Evolutionary conservation across 768 basidiomycete genomes (phyloP), one percentile per base, ranked within the genome.

Genomic region (Mycena rebaudengoi): DNA sequence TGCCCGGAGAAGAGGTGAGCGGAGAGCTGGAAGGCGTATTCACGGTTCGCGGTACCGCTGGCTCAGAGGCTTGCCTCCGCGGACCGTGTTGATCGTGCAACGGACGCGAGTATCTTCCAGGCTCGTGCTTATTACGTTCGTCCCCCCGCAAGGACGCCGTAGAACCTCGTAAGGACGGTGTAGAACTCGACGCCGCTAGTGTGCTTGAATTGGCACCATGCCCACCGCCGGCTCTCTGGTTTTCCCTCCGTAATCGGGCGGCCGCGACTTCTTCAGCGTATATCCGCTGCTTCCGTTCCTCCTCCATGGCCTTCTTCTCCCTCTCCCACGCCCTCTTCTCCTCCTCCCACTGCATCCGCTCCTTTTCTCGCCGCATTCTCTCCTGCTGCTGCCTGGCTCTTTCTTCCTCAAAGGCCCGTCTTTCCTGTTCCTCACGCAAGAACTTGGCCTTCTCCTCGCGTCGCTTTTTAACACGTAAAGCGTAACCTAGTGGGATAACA

Each of bases 391-490:
- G 66, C 44, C 73, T 76, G 28, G 71, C 75, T 50, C 74, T 70
- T 66, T 85, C 85, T 32, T 81, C 81, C 67, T 85, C 84, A 49
- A 78, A 75, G 35, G 78, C 76, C 28, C 89, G 83, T 56, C 81
- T 82, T 64, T 86, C 81, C 65, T 85, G 84, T 68, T 91, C 86
- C 73, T 83, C 82, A 44, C 80, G 83, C 69, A 92, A 78, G 68
- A 91, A 90, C 43, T 76, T 83, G 43, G 87, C 88, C 78, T 90
- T 90, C 75, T 91, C 87, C 74, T 89, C 90, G 43, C 88, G 87
- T 69, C 86, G 86, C 80, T 88, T 89, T 79, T 88, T 89, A 74
- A 85, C 84, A 54, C 89, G 88, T 70, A 91, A 77, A n/a, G 88
- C 84, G 70, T 92, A 86, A 18, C 85, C 86, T 39, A 92, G 77